A percentile compares a stretch with the other conserved stretches of the same genome.
Evolutionary conservation across 2,329 filamentous ascomycete species (phyloP).

Genomic region (Colletotrichum melonis): DNA sequence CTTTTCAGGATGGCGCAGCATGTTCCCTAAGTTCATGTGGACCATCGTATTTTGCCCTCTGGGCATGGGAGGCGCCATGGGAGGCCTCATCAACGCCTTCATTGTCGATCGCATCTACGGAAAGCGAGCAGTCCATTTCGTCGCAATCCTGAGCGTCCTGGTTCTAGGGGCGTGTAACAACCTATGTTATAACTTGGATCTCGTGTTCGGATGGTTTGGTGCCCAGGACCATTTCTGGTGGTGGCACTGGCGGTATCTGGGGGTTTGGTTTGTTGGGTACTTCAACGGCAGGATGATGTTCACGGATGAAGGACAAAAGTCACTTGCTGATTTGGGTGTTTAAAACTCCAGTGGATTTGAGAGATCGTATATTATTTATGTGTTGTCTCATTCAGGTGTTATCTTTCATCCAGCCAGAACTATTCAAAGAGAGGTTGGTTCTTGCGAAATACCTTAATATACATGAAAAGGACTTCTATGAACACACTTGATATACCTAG

Average conservation of each 20-base stretch:
- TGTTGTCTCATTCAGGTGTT: neutral
- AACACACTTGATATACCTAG: too few species aligned
- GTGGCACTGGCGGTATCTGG: constrained; percentile 13
- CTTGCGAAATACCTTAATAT: too few species aligned
- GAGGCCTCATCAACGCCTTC: constrained; percentile 13
- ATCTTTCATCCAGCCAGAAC: too few species aligned
- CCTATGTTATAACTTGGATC: neutral
- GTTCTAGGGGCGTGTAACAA: neutral
- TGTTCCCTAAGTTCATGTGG: neutral
- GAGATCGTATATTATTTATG: too few species aligned
- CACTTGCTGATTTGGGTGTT: neutral
- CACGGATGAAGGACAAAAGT: neutral
- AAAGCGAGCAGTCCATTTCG: neutral
- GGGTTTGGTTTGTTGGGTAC: neutral
- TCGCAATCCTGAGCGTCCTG: neutral
- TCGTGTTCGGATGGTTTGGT: constrained; percentile 3
- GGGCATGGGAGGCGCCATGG: neutral
- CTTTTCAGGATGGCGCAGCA: neutral
- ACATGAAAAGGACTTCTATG: accelerated
- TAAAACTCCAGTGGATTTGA: too few species aligned
- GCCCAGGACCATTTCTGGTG: constrained; percentile 1
- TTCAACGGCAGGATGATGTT: neutral
- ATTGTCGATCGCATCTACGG: constrained; percentile 5
- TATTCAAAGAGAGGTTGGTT: too few species aligned
- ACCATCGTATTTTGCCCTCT: neutral